A percentile compares a stretch with the other conserved stretches of the same genome.
phyloP scores from a whole-genome alignment of 306 rosid genomes.

The Vigna nakashimae region DNA sequence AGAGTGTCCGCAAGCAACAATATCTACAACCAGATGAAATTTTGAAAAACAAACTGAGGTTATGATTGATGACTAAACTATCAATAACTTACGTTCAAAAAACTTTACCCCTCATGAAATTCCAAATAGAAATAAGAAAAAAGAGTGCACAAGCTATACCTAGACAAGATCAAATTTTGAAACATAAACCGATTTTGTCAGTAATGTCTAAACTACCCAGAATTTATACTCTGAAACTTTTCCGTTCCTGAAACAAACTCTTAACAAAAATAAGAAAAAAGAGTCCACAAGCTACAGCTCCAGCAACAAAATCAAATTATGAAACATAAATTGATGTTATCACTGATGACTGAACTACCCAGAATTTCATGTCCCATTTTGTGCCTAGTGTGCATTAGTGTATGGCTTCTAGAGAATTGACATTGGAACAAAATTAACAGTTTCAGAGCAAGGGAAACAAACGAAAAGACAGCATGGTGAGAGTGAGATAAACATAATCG shows the following conservation, averaged over 20 bases:
- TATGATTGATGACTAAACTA: not conserved
- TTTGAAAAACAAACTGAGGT: not conserved
- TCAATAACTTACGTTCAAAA: too few relatives aligned
- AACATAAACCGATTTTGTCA: not conserved
- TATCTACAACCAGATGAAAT: slow-evolving; percentile 9
- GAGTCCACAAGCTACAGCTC: slow-evolving; percentile 9
- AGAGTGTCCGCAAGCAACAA: slow-evolving; percentile 9
- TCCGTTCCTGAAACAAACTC: slow-evolving; percentile 31
- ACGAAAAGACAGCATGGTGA: too few relatives aligned
- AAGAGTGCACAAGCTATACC: not conserved
- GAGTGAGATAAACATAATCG: too few relatives aligned
- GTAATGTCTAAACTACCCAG: not conserved
- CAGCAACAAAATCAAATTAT: slow-evolving; percentile 5
- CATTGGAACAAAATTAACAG: not conserved
- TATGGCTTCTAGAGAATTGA: not conserved
- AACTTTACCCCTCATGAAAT: slow-evolving; percentile 25
- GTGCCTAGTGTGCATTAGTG: not conserved
- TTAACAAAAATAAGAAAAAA: too few relatives aligned
- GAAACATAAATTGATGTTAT: not conserved
- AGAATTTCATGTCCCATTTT: not conserved
- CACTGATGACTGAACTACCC: not conserved
- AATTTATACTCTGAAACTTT: not conserved
- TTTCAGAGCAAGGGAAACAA: not conserved
- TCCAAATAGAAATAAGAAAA: not conserved
- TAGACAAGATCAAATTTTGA: slow-evolving; percentile 15